These are phyloP conservation scores for Catharanthus roseus DNA, from an alignment of 257 asterid genomes.

Conservation along the genomic window DNA sequence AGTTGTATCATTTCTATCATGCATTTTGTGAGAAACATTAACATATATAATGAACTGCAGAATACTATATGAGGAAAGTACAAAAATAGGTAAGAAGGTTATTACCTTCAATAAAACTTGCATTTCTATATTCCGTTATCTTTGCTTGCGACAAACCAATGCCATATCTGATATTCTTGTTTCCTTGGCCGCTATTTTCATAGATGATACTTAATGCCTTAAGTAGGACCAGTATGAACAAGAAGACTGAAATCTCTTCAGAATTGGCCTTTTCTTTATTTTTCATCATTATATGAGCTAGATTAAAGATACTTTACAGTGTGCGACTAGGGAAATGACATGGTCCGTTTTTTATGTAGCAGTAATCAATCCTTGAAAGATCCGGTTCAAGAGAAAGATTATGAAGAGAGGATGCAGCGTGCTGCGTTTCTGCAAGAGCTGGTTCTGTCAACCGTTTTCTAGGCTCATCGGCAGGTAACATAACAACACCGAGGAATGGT, in stretches of 20 bases:
- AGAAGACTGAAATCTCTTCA: background rate
- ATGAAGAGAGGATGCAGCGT: constrained; percentile 36
- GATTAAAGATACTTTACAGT: background rate
- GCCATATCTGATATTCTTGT: background rate
- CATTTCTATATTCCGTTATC: background rate
- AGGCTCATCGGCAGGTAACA: background rate
- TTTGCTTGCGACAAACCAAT: background rate
- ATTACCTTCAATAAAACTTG: background rate
- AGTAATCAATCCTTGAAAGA: constrained; percentile 19
- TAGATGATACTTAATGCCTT: background rate
- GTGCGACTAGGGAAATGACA: background rate
- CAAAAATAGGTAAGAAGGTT: background rate
- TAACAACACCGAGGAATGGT: background rate
- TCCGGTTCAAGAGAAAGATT: constrained; percentile 24
- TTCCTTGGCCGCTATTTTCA: background rate
- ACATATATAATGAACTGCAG: background rate
- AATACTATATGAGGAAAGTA: background rate
- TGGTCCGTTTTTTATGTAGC: constrained; percentile 24
- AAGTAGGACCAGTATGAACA: background rate
- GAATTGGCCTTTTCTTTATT: background rate
- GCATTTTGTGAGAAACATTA: background rate
- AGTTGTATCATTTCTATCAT: background rate
- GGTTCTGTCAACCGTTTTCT: constrained; percentile 35
- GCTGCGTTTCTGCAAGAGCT: constrained; percentile 51
- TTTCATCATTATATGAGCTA: background rate